A percentile compares a stretch with the other conserved stretches of the same genome.
Evolutionary conservation across 768 basidiomycete species (phyloP).

Genomic region (Chalciporus piperatus): DNA sequence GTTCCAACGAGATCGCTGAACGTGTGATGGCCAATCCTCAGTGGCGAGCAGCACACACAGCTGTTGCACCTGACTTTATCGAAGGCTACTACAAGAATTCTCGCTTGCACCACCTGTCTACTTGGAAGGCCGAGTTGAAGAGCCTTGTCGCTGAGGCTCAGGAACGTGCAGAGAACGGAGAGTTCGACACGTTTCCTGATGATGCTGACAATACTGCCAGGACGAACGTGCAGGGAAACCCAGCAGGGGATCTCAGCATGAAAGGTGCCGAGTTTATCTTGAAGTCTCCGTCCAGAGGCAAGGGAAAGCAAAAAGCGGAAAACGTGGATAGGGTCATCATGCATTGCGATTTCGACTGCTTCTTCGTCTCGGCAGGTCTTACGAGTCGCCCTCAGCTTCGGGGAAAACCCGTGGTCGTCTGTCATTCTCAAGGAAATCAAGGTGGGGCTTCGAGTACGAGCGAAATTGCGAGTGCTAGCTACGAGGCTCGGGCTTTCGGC

Average conservation of each 20-base stretch:
- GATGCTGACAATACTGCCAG: not conserved
- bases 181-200: conserved; percentile 6
- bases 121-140: conserved; percentile 90
- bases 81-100: conserved; percentile 83
- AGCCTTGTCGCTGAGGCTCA: conserved; percentile 78
- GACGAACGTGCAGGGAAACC: not conserved
- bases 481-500: conserved; percentile 86
- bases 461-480: conserved; percentile 92
- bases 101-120: conserved; percentile 87
- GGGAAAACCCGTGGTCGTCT: conserved; percentile 91
- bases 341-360: conserved; percentile 96
- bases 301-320: conserved; percentile 51
- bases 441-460: conserved; percentile 81
- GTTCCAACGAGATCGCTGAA: conserved; percentile 69
- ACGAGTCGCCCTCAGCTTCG: conserved; percentile 74
- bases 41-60: conserved; percentile 88
- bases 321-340: conserved; percentile 66
- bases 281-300: conserved; percentile 46
- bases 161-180: conserved; percentile 54
- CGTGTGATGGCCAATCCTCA: conserved; percentile 79
- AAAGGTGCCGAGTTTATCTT: conserved; percentile 47
- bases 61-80: conserved; percentile 82
- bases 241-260: conserved; percentile 44
- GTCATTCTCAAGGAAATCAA: conserved; percentile 82
- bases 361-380: conserved; percentile 93